Evolutionary conservation across 2,329 filamentous ascomycete species (phyloP), one percentile per base, ranked within the genome.

Genomic region (Verticillium isaacii): DNA sequence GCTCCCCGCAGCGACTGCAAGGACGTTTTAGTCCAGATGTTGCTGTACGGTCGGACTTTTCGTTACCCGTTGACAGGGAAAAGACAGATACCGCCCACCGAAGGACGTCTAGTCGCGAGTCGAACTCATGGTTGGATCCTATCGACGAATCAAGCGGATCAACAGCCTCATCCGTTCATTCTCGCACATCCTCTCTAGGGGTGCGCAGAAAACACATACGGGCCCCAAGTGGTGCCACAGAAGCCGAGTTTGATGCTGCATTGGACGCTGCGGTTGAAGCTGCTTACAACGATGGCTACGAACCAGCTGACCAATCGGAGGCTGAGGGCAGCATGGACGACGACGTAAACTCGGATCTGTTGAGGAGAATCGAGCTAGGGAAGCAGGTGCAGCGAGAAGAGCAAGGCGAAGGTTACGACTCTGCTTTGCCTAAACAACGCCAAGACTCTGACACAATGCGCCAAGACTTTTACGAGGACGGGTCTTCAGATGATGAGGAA

Each of bases 261-360:
- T 82, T 98, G 54, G 94, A 98, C 76, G 94, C 93, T 29, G 95
- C 95, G 15, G 93, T 98, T 9, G 95, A 98, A 74, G 94, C 94
- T 58, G 95, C 94, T 5, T 99, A 98, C 73, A 90, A 97, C 72
- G 93, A 97, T 65, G 91, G 91, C 0, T 91, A 92, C 65, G 93
- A 97, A 71, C 90, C 90, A 4, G 86, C 85, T 73, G 81, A 82
- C 19, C 74, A 71, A 66, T 61, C 70, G 76, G 54, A 9, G 11
- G 19, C 23, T 1, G 45, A 52, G 56, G 71, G 74, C 29, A 70
- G 76, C 39, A 73, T 29, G 7, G 62, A 60, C n/a, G 73, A 78
- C 15, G 74, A 83, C 34, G 74, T 80, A 25, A 79, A 84, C 9
- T 80, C 79, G 0, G 85, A 84, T 64, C 84, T 86, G 3, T 77